Conservation (phyloP, 495 filamentous ascomycete species). For the Neurospora discreta region DNA sequence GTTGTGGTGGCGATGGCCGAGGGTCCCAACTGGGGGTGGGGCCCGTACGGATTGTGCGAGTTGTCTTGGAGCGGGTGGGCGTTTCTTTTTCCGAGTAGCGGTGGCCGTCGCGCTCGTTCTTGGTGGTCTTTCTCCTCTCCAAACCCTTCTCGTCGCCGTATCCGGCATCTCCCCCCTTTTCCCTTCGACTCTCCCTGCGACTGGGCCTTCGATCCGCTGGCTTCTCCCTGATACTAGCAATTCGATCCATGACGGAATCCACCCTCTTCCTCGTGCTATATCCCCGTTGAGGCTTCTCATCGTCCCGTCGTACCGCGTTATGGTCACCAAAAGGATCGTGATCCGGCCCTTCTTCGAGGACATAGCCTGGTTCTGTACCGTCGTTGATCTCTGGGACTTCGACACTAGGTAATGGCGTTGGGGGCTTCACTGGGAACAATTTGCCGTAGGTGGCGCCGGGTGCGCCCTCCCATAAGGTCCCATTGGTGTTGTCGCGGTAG, state of each 20-base stretch:
- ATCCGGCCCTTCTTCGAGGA: slow-evolving; percentile 3
- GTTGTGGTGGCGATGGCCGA: neutral
- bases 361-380: slow-evolving; percentile 1
- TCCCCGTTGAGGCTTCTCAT: neutral
- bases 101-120: neutral
- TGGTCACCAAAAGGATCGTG: neutral
- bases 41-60: neutral
- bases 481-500: slow-evolving; percentile 31
- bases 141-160: neutral
- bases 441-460: slow-evolving; percentile 35
- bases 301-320: neutral
- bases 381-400: neutral
- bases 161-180: neutral
- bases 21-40: neutral
- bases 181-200: neutral
- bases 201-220: neutral
- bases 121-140: neutral
- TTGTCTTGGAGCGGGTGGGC: neutral
- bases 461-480: slow-evolving; percentile 30
- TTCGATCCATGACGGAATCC: neutral
- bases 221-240: neutral
- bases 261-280: neutral
- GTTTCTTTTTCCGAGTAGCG: neutral
- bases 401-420: neutral
- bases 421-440: slow-evolving; percentile 20